Conservation (phyloP, 768 basidiomycete species). For the Udeniomyces megalosporus region DNA sequence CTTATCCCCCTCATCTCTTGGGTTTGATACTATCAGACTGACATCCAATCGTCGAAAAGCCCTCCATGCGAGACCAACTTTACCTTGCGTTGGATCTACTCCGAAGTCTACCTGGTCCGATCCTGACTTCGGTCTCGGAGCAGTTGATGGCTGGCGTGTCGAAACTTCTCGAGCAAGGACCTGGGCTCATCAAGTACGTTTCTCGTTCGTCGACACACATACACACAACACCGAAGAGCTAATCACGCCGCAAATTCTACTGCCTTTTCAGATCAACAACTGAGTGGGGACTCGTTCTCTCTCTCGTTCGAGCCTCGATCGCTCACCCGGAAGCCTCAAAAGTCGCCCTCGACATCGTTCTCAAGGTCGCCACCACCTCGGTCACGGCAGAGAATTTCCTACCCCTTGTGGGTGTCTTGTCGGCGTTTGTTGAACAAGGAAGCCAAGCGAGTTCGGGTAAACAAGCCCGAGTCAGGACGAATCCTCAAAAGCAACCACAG, state of each 20-base stretch:
- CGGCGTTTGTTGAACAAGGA: conserved; percentile 73
- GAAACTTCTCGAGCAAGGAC: conserved; percentile 59
- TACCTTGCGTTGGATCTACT: conserved; percentile 86
- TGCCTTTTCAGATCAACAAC: conserved; percentile 52
- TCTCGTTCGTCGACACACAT: too few relatives aligned
- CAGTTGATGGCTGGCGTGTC: conserved; percentile 71
- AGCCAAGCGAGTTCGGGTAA: conserved; percentile 41
- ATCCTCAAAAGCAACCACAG: not conserved
- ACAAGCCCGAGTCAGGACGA: conserved; percentile 37
- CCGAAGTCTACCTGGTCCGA: conserved; percentile 53
- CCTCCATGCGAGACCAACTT: conserved; percentile 74
- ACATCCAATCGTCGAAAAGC: conserved; percentile 32
- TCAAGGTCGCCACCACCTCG: conserved; percentile 40
- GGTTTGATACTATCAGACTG: too few relatives aligned
- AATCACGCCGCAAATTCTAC: not conserved
- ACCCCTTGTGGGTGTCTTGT: conserved; percentile 62
- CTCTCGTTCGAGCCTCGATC: conserved; percentile 68
- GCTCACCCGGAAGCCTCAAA: conserved; percentile 75
- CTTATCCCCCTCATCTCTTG: not conserved
- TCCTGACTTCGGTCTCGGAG: conserved; percentile 75
- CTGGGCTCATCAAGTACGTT: conserved; percentile 48
- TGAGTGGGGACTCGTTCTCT: conserved; percentile 88
- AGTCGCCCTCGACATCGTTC: conserved; percentile 63
- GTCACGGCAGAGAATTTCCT: conserved; percentile 63
- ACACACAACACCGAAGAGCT: conserved; percentile 1